Percentiles rank a stretch among this genome's conserved stretches.
These are phyloP conservation scores for Boletus barrowsii DNA, from an alignment of 768 basidiomycete species.

Conservation along the genomic window DNA sequence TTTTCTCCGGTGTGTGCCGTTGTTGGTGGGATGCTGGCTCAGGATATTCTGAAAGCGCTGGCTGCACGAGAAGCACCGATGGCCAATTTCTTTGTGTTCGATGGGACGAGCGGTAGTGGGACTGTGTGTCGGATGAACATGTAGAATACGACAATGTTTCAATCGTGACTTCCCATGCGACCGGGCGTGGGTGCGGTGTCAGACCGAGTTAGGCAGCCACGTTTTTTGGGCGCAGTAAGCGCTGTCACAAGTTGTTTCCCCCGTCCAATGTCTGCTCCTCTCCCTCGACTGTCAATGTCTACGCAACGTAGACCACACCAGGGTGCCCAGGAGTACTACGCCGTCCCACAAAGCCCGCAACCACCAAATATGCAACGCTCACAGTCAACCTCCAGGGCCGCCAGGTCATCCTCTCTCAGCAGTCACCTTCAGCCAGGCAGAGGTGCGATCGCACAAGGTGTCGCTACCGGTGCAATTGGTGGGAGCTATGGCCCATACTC, in stretches of 20 bases:
- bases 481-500: slow-evolving; percentile 84
- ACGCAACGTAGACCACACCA: slow-evolving; percentile 44
- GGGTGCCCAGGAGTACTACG: slow-evolving; percentile 55
- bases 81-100: slow-evolving; percentile 88
- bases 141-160: slow-evolving; percentile 18
- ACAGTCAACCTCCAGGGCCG: slow-evolving; percentile 23
- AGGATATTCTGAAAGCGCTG: slow-evolving; percentile 90
- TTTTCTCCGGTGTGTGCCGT: slow-evolving; percentile 94
- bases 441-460: slow-evolving; percentile 66
- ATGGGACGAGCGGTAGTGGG: slow-evolving; percentile 76
- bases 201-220: slow-evolving; percentile 26
- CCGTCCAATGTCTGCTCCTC: not conserved
- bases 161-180: not conserved
- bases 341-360: slow-evolving; percentile 63
- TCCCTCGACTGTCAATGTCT: slow-evolving; percentile 11
- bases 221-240: slow-evolving; percentile 10
- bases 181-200: slow-evolving; percentile 13
- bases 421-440: slow-evolving; percentile 38
- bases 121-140: slow-evolving; percentile 59
- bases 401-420: slow-evolving; percentile 27
- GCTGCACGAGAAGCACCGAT: slow-evolving; percentile 90
- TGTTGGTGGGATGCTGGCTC: slow-evolving; percentile 90
- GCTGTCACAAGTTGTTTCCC: not conserved
- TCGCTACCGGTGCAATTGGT: slow-evolving; percentile 78
- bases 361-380: slow-evolving; percentile 33